phyloP scores from a whole-genome alignment of 768 basidiomycete genomes.

The Russula olivacea region DNA sequence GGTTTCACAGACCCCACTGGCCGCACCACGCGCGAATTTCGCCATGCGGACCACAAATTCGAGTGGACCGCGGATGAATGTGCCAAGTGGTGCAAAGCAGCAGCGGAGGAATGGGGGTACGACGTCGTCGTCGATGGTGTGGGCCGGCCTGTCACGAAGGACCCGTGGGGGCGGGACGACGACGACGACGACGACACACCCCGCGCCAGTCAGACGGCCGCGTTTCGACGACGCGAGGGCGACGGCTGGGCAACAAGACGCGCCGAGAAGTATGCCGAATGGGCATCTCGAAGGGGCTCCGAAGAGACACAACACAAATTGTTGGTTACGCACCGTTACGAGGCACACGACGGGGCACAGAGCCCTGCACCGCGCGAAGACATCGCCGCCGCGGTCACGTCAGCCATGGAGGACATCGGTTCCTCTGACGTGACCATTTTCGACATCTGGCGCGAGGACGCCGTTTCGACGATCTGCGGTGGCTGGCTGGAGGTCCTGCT shows the following conservation, averaged over 20 bases:
- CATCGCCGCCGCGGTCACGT: slow-evolving; percentile 46
- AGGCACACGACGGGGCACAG: slow-evolving; percentile 44
- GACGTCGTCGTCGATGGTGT: slow-evolving; percentile 52
- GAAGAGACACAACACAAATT: slow-evolving; percentile 42
- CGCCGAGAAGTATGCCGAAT: slow-evolving; percentile 30
- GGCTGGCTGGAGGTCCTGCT: slow-evolving; percentile 56
- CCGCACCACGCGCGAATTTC: slow-evolving; percentile 67
- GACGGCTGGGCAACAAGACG: slow-evolving; percentile 28
- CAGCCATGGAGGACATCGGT: slow-evolving; percentile 49
- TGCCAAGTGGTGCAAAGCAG: slow-evolving; percentile 48
- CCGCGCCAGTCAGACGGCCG: slow-evolving; percentile 62
- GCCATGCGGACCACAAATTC: slow-evolving; percentile 82
- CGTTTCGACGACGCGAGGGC: slow-evolving; percentile 48
- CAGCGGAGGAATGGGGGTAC: slow-evolving; percentile 68
- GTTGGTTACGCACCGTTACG: slow-evolving; percentile 44
- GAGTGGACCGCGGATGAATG: slow-evolving; percentile 85
- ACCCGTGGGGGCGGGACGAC: slow-evolving; percentile 68
- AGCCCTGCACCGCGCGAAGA: slow-evolving; percentile 39
- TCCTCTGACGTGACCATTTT: slow-evolving; percentile 42
- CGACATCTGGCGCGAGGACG: slow-evolving; percentile 42
- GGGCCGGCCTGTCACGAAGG: slow-evolving; percentile 52
- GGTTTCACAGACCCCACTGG: slow-evolving; percentile 72
- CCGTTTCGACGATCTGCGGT: slow-evolving; percentile 46
- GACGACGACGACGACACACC: slow-evolving; percentile 42
- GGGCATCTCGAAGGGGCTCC: slow-evolving; percentile 19